phyloP scores from a whole-genome alignment of 2,329 filamentous ascomycete species.

The Simplicillium sp. region DNA sequence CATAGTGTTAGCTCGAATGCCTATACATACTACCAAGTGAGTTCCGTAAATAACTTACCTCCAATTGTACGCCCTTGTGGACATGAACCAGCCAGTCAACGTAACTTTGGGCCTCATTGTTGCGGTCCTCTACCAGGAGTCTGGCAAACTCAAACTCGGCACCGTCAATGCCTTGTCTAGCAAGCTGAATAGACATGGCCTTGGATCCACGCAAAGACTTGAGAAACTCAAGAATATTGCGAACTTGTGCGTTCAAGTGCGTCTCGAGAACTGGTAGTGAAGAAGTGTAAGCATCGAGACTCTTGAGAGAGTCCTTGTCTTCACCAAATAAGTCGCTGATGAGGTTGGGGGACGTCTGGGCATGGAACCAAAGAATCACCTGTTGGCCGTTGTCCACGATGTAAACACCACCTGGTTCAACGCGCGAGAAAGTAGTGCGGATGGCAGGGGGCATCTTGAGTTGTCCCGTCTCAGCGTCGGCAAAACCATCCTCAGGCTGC shows the following conservation, averaged over 20 bases:
- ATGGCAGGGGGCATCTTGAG: constrained; percentile 73
- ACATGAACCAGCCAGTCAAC: constrained; percentile 97
- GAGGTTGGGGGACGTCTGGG: constrained; percentile 85
- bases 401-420: constrained; percentile 91
- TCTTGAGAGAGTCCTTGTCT: constrained; percentile 57
- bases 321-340: constrained; percentile 84
- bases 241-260: constrained; percentile 86
- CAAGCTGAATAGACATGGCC: constrained; percentile 80
- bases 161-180: constrained; percentile 85
- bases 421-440: constrained; percentile 74
- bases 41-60: constrained; percentile 42
- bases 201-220: constrained; percentile 75
- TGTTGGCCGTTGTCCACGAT: constrained; percentile 92
- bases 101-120: constrained; percentile 96
- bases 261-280: constrained; percentile 78
- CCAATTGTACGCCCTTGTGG: constrained; percentile 85
- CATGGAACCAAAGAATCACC: constrained; percentile 85
- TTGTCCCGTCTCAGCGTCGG: constrained; percentile 77
- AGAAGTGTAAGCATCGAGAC: constrained; percentile 72
- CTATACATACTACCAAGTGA: too few species aligned
- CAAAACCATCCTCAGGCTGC: constrained; percentile 78
- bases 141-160: constrained; percentile 95
- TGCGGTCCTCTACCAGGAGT: constrained; percentile 84
- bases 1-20: constrained; percentile 3
- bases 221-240: constrained; percentile 86